A percentile compares a stretch with the other conserved stretches of the same genome.
Conservation (phyloP, 2,329 filamentous ascomycete genomes). For the Pezicula rhizophila region DNA sequence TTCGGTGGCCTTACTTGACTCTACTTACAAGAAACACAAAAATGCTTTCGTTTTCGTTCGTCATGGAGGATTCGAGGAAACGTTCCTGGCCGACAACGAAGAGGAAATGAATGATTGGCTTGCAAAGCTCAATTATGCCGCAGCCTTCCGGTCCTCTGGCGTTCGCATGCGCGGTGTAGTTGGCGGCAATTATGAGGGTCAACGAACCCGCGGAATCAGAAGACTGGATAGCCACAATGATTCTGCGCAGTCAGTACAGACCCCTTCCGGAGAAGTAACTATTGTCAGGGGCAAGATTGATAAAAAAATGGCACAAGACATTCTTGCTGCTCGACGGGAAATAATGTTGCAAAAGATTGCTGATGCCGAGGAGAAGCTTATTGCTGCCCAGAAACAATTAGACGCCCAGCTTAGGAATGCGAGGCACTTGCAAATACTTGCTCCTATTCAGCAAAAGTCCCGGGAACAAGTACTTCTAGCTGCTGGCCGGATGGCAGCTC, state of each 20-base stretch:
- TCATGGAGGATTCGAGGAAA: constrained; percentile 81
- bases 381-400: constrained; percentile 66
- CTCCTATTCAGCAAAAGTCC: constrained; percentile 85
- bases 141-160: constrained; percentile 85
- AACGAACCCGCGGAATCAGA: constrained; percentile 65
- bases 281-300: constrained; percentile 70
- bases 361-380: constrained; percentile 76
- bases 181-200: constrained; percentile 78
- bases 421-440: constrained; percentile 79
- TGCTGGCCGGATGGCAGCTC: constrained; percentile 77
- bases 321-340: constrained; percentile 73
- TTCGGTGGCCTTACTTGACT: constrained; percentile 81
- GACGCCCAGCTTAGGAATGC: constrained; percentile 83
- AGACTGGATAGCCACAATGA: constrained; percentile 52
- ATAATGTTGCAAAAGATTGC: constrained; percentile 79
- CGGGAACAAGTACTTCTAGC: constrained; percentile 80
- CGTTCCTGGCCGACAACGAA: constrained; percentile 85
- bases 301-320: constrained; percentile 77
- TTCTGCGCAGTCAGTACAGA: constrained; percentile 55
- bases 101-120: constrained; percentile 95
- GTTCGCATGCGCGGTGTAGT: constrained; percentile 85
- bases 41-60: constrained; percentile 88
- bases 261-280: constrained; percentile 66
- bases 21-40: constrained; percentile 89
- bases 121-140: constrained; percentile 91